Evolutionary conservation across 371 early-diverging fungal species (phyloP).

Genomic region (Syncephalastrum sp.): DNA sequence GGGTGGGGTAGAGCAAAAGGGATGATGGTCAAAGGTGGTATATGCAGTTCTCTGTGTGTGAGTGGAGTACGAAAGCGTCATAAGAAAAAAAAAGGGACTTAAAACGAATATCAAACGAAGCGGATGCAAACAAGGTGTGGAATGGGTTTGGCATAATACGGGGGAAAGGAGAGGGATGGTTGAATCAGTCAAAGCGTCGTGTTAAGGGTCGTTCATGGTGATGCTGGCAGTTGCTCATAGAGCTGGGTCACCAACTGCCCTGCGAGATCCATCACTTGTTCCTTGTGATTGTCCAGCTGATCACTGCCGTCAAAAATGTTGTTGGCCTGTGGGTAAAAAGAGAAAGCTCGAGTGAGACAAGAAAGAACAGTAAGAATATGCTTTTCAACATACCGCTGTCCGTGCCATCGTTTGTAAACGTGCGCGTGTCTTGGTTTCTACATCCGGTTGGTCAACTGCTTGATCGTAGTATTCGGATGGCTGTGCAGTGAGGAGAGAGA

Average conservation of each 20-base stretch:
- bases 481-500: constrained; percentile 5
- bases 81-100: neutral
- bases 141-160: neutral
- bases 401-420: constrained; percentile 17
- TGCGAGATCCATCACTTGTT: constrained; percentile 31
- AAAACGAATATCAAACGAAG: constrained; percentile 1
- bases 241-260: constrained; percentile 34
- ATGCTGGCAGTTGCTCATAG: constrained; percentile 37
- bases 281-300: constrained; percentile 32
- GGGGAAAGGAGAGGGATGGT: neutral
- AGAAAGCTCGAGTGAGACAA: no score
- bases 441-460: neutral
- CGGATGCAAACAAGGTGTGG: no score
- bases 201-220: constrained; percentile 30
- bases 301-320: constrained; percentile 18
- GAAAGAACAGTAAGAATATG: no score
- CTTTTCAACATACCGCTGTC: constrained; percentile 12
- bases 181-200: neutral
- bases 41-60: no score
- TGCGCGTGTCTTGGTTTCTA: constrained; percentile 13
- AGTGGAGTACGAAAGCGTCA: neutral
- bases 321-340: constrained; percentile 11
- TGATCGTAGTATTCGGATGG: constrained; percentile 3
- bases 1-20: no score
- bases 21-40: no score